Base-by-base conservation (phyloP, 176 grass and related monocot genomes). In the Puya raimondii region DNA sequence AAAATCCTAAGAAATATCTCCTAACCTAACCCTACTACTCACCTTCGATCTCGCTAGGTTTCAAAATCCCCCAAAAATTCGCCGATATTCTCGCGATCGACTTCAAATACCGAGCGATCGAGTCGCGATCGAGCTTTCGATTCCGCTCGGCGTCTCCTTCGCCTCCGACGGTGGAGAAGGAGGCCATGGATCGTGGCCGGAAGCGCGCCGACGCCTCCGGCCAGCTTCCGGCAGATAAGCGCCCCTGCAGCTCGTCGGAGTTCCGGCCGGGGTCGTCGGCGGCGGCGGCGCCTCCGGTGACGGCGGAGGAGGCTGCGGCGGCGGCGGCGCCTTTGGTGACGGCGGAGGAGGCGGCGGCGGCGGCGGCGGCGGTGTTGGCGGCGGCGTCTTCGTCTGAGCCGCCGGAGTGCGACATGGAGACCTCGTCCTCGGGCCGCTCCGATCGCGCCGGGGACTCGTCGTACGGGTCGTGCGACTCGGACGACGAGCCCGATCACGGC, bases 111-210 rank as follows among this genome's bases (percentile, higher is more conserved):
- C 5, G 33, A 42, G 33, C 33, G 33, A 42, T 42, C 33, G 33
- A 42, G 33, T 42, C 4, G 33, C 33, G 33, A 42, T 42, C 33
- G 33, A 7, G 33, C 5, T 42, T 7, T 42, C 33, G 33, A 42
- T 42, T 42, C 33, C 4, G 4, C 33, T 0, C 6, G 33, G 33
- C 4, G 33, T 42, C 33, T 6, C 33, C 33, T 42, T 42, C 33
- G 33, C 6, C 33, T 42, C 33, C 33, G 33, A 42, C 33, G 33
- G 33, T 42, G 33, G 33, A 42, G 33, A 42, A 42, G 2, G 56
- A 61, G 21, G 17, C 56, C 56, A 91, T 99, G 94, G 93, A 97
- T 88, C 89, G 94, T 53, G 86, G 79, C 76, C 82, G 94, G 84
- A 99, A 99, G 83, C 79, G 94, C 69, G 68, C 79, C 27, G 90